These are phyloP conservation scores for Raphanus raphanistrum DNA, from an alignment of 345 rosid species.

Conservation along the genomic window DNA sequence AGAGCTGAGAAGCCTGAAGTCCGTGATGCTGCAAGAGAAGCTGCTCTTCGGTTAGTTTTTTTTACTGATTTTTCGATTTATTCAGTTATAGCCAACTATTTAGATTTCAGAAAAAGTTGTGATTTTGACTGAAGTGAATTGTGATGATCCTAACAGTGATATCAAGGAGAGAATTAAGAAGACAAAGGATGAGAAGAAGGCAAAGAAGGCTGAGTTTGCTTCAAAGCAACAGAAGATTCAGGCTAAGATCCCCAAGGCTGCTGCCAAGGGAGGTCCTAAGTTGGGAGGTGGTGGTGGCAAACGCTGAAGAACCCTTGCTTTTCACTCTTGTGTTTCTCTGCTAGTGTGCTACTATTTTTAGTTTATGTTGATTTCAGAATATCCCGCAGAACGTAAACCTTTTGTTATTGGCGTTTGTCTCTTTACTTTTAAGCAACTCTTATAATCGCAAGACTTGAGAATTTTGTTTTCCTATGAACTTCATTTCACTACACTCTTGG, in stretches of 20 bases:
- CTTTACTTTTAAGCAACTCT: too few relatives aligned
- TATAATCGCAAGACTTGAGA: too few relatives aligned
- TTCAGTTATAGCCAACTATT: too few relatives aligned
- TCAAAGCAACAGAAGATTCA: constrained; percentile 39
- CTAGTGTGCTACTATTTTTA: background rate
- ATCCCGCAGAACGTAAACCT: constrained; percentile 25
- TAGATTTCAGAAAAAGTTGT: background rate
- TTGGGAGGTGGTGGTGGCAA: constrained; percentile 49
- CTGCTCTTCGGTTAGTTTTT: constrained; percentile 59
- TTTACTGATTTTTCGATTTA: background rate
- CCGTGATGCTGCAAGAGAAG: constrained; percentile 78
- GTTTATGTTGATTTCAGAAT: constrained; percentile 29
- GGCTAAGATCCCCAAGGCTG: constrained; percentile 39
- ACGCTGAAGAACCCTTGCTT: constrained; percentile 29
- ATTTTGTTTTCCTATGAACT: too few relatives aligned
- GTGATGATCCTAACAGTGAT: constrained; percentile 34
- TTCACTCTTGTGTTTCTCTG: background rate
- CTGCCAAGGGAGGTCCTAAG: constrained; percentile 42
- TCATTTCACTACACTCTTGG: too few relatives aligned
- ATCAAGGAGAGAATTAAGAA: constrained; percentile 46
- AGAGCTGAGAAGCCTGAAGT: constrained; percentile 86
- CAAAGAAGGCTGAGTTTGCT: constrained; percentile 39
- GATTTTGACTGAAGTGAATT: background rate
- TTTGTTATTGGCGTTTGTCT: constrained; percentile 10
- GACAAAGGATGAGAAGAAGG: constrained; percentile 45